Conservation (phyloP, 1,139 yeast genomes). For the Candida pseudoviswanathii region DNA sequence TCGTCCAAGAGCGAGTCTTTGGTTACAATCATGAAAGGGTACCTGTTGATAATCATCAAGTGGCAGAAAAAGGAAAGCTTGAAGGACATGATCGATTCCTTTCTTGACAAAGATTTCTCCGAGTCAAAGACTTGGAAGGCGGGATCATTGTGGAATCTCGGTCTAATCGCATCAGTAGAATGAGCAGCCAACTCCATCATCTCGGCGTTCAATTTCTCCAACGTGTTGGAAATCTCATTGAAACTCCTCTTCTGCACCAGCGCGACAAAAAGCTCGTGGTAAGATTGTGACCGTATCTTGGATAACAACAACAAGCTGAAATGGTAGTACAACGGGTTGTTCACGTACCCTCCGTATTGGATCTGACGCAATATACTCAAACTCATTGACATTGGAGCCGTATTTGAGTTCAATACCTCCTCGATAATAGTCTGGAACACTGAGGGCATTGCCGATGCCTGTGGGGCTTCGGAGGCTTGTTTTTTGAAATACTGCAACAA, state of each 20-base stretch:
- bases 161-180: constrained; percentile 21
- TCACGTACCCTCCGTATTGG: constrained; percentile 1
- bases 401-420: not conserved
- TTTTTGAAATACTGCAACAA: constrained; percentile 10
- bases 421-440: not conserved
- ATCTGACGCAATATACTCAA: constrained; percentile 1
- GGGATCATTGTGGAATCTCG: constrained; percentile 30
- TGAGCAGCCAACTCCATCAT: constrained; percentile 20
- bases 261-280: constrained; percentile 32
- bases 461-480: not conserved
- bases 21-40: constrained; percentile 29
- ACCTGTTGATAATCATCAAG: constrained; percentile 37
- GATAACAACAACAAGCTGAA: constrained; percentile 25
- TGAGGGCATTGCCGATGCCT: not conserved
- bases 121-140: constrained; percentile 18
- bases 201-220: constrained; percentile 24
- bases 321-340: constrained; percentile 10
- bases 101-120: constrained; percentile 3
- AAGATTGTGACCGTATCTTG: constrained; percentile 32
- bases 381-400: not conserved
- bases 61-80: constrained; percentile 37
- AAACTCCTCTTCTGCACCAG: constrained; percentile 22
- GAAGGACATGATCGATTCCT: constrained; percentile 23
- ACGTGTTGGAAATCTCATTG: constrained; percentile 19
- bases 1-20: constrained; percentile 19